A percentile compares a stretch with the other conserved stretches of the same genome.
These are phyloP conservation scores for Penicillium subrubescens DNA, from an alignment of 495 filamentous ascomycete species.

Conservation along the genomic window DNA sequence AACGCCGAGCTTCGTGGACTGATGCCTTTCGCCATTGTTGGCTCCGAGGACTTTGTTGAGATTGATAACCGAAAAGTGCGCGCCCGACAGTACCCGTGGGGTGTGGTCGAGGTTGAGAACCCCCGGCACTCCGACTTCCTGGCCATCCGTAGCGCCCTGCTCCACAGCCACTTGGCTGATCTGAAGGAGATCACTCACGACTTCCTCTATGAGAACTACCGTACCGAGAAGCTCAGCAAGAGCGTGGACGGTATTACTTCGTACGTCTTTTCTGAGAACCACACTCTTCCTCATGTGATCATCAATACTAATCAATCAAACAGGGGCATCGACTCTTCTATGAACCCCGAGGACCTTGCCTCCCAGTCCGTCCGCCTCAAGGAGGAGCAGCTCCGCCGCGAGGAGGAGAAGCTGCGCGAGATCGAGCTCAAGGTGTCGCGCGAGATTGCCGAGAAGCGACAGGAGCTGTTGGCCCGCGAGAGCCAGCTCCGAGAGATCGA, in stretches of 20 bases:
- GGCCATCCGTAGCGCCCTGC: slow-evolving; percentile 90
- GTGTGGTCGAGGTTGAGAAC: slow-evolving; percentile 98
- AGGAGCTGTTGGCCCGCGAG: slow-evolving; percentile 96
- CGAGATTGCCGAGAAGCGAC: slow-evolving; percentile 99
- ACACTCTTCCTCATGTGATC: background rate
- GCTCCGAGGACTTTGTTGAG: slow-evolving; percentile 92
- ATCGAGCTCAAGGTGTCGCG: slow-evolving; percentile 99
- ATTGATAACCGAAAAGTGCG: slow-evolving; percentile 89
- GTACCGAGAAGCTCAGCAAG: slow-evolving; percentile 99
- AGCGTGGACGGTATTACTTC: slow-evolving; percentile 87
- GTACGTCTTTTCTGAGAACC: slow-evolving; percentile 58
- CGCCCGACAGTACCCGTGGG: slow-evolving; percentile 98
- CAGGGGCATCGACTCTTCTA: slow-evolving; percentile 69
- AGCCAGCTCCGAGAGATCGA: slow-evolving; percentile 97
- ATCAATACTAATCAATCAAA: slow-evolving; percentile 32
- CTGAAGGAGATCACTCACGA: slow-evolving; percentile 99
- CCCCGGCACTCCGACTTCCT: slow-evolving; percentile 98
- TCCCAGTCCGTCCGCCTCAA: slow-evolving; percentile 96
- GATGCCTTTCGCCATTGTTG: slow-evolving; percentile 99
- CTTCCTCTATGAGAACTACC: slow-evolving; percentile 99
- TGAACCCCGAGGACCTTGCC: slow-evolving; percentile 97
- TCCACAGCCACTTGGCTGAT: slow-evolving; percentile 96
- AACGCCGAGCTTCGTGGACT: slow-evolving; percentile 94
- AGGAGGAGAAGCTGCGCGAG: slow-evolving; percentile 99
- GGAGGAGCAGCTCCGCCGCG: slow-evolving; percentile 97